Evolutionary conservation across 352 stramenopile genomes (phyloP).

Genomic region (Globisporangium radiosum): DNA sequence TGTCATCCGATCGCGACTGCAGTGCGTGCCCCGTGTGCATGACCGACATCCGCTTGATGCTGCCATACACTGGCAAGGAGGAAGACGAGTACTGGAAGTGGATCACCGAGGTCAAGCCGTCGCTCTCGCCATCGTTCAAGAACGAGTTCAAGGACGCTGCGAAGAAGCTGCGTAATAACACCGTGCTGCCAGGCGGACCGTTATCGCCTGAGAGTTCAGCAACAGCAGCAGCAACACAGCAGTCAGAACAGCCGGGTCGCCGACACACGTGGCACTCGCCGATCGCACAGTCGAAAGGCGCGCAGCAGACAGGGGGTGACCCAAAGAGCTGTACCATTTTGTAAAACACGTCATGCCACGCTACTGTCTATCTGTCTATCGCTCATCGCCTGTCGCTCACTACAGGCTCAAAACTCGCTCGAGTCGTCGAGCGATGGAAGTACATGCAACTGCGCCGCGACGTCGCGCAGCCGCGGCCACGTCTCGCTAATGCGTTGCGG

Average conservation of each 20-base stretch:
- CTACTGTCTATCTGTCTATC: not conserved
- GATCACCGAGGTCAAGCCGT: constrained; percentile 41
- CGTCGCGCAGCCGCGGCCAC: constrained; percentile 14
- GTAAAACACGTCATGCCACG: not conserved
- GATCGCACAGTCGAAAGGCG: not conserved
- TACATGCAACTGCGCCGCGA: constrained; percentile 3
- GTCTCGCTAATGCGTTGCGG: constrained; percentile 3
- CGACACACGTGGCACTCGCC: constrained; percentile 15
- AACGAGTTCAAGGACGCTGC: constrained; percentile 37
- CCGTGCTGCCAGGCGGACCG: constrained; percentile 3
- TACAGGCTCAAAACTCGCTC: constrained; percentile 6
- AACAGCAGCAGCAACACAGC: not conserved
- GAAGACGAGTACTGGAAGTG: constrained; percentile 61
- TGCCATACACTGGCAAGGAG: constrained; percentile 43
- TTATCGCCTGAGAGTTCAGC: not conserved
- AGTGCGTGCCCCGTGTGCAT: constrained; percentile 64
- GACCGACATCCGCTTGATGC: constrained; percentile 50
- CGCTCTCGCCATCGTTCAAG: constrained; percentile 36
- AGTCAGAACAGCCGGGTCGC: not conserved
- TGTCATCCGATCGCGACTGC: not conserved
- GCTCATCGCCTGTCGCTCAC: not conserved
- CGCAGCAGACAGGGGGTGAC: not conserved
- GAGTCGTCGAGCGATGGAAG: constrained; percentile 5
- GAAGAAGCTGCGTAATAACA: constrained; percentile 10
- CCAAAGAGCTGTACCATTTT: constrained; percentile 11